Percentiles rank a stretch among this genome's conserved stretches.
These are phyloP conservation scores for Voacanga thouarsii DNA, from an alignment of 257 asterid genomes.

Conservation along the genomic window DNA sequence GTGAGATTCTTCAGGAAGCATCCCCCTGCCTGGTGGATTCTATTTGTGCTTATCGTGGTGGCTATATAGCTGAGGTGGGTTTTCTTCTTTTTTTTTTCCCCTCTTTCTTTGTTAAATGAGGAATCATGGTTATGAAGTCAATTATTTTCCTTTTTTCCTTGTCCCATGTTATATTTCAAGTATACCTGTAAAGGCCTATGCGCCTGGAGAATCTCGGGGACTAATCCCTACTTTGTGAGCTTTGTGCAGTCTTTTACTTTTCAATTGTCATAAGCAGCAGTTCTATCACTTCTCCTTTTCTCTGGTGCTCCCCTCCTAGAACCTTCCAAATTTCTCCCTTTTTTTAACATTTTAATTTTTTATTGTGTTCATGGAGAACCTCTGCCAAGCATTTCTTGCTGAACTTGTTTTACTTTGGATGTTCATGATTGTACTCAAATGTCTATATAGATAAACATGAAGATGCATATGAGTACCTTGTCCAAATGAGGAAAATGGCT, in stretches of 20 bases:
- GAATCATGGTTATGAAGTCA: not conserved
- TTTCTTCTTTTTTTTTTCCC: constrained; percentile 18
- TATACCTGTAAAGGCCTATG: not conserved
- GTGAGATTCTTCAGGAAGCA: constrained; percentile 72
- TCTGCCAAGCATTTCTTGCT: not conserved
- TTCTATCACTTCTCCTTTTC: not conserved
- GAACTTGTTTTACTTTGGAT: not conserved
- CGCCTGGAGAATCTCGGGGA: not conserved
- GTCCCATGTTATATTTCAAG: not conserved
- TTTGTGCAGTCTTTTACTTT: not conserved
- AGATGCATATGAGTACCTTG: not conserved
- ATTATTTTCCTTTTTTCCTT: not conserved
- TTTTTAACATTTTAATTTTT: not conserved
- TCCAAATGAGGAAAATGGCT: not conserved
- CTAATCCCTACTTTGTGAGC: not conserved
- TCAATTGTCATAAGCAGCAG: too few relatives aligned
- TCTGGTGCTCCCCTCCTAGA: not conserved
- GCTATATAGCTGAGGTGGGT: constrained; percentile 87
- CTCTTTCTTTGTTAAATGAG: not conserved
- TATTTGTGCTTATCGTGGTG: constrained; percentile 77
- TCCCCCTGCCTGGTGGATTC: constrained; percentile 65
- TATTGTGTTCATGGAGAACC: not conserved
- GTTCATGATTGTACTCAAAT: not conserved
- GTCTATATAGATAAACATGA: not conserved
- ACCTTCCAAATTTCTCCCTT: not conserved